phyloP scores from a whole-genome alignment of 2,329 filamentous ascomycete species.

The Fusarium papillatum region DNA sequence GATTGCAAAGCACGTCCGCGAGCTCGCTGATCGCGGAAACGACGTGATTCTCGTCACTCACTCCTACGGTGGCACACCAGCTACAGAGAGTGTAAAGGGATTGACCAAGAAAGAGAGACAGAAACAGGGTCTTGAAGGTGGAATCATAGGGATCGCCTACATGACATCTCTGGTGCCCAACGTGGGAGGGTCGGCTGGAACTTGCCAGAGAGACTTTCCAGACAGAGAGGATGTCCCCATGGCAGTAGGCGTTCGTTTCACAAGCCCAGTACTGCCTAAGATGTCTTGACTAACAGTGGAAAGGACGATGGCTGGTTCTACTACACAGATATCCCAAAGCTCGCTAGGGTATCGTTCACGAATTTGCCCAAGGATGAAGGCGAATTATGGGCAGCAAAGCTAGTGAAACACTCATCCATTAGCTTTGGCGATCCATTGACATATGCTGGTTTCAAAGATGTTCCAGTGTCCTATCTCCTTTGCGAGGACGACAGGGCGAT shows the following conservation, averaged over 20 bases:
- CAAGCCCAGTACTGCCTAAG: neutral
- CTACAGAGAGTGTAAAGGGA: slow-evolving; percentile 47
- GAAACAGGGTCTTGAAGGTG: slow-evolving; percentile 47
- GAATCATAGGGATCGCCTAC: slow-evolving; percentile 48
- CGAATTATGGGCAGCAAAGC: neutral
- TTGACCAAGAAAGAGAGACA: slow-evolving; percentile 46
- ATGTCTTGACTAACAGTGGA: neutral
- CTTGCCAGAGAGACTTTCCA: neutral
- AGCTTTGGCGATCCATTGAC: slow-evolving; percentile 51
- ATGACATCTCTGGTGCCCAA: slow-evolving; percentile 43
- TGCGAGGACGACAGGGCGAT: slow-evolving; percentile 48
- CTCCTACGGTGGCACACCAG: slow-evolving; percentile 54
- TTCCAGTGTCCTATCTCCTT: slow-evolving; percentile 55
- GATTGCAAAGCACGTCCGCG: slow-evolving; percentile 44
- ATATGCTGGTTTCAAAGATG: slow-evolving; percentile 55
- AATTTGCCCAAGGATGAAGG: slow-evolving; percentile 44
- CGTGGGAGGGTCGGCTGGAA: slow-evolving; percentile 31
- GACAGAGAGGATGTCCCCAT: neutral
- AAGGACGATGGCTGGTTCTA: slow-evolving; percentile 50
- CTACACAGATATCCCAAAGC: slow-evolving; percentile 17
- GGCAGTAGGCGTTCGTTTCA: neutral
- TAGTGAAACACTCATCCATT: slow-evolving; percentile 47
- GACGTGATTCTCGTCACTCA: slow-evolving; percentile 55
- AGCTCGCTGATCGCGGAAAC: slow-evolving; percentile 50
- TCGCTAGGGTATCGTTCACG: slow-evolving; percentile 39